Percentiles rank a stretch among this genome's conserved stretches.
phyloP scores from a whole-genome alignment of 1,284 basidiomycete species.

The Boletus mariae region DNA sequence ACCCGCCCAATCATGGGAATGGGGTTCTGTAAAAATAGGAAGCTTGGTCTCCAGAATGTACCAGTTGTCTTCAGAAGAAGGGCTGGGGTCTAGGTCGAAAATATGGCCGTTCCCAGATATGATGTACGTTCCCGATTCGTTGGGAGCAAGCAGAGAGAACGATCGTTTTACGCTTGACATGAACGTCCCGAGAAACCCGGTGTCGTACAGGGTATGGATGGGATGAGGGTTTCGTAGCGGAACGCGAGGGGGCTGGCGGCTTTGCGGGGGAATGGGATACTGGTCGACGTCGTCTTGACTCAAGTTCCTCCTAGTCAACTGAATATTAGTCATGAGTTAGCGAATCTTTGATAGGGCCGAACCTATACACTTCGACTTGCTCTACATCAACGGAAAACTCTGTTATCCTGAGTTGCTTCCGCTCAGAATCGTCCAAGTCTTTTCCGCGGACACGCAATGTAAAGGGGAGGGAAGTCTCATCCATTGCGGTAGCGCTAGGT shows the following conservation, averaged over 20 bases:
- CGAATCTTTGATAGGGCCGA: constrained; percentile 22
- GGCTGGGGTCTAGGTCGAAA: constrained; percentile 31
- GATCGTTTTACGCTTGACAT: constrained; percentile 34
- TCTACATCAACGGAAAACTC: constrained; percentile 53
- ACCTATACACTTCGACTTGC: constrained; percentile 68
- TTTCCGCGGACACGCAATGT: constrained; percentile 58
- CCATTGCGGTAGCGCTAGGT: constrained; percentile 49
- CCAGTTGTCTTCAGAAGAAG: constrained; percentile 42
- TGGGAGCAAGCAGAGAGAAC: constrained; percentile 52
- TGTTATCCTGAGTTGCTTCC: constrained; percentile 50
- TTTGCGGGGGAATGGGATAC: constrained; percentile 52
- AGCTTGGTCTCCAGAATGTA: constrained; percentile 56
- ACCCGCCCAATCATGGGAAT: constrained; percentile 44
- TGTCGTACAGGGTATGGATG: constrained; percentile 49
- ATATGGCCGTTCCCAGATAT: constrained; percentile 45
- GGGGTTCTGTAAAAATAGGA: constrained; percentile 39
- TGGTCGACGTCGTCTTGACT: constrained; percentile 39
- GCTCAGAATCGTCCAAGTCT: constrained; percentile 43
- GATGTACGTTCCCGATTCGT: constrained; percentile 42
- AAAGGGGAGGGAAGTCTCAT: constrained; percentile 47
- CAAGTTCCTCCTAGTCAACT: constrained; percentile 36
- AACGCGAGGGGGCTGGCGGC: constrained; percentile 58
- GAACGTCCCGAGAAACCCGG: constrained; percentile 40
- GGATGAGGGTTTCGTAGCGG: constrained; percentile 55
- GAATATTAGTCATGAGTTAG: constrained; percentile 8